Conservation (phyloP, 2,329 filamentous ascomycete species). For the Aspergillus sp. region DNA sequence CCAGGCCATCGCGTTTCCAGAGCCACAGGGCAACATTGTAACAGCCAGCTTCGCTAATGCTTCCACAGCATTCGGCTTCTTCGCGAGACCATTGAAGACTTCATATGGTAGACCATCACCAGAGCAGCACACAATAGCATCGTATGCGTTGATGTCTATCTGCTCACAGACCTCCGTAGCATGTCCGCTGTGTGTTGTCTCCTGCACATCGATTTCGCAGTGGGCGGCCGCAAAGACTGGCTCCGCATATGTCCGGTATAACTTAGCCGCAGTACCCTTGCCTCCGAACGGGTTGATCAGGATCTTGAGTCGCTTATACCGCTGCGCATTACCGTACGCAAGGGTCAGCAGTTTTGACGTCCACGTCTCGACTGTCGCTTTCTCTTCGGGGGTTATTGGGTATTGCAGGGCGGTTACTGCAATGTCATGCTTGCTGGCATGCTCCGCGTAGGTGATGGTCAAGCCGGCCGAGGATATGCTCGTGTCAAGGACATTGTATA, state of each 20-base stretch:
- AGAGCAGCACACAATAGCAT: conserved; percentile 84
- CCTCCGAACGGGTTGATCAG: conserved; percentile 90
- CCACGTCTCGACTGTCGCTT: conserved; percentile 59
- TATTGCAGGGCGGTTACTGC: conserved; percentile 63
- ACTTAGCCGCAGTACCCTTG: conserved; percentile 70
- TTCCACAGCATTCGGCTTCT: conserved; percentile 69
- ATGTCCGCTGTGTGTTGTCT: conserved; percentile 71
- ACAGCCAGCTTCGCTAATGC: conserved; percentile 78
- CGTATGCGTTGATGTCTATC: conserved; percentile 75
- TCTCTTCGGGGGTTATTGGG: conserved; percentile 53
- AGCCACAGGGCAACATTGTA: conserved; percentile 85
- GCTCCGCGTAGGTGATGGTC: conserved; percentile 70
- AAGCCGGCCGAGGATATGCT: conserved; percentile 62
- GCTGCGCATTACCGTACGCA: conserved; percentile 69
- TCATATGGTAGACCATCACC: conserved; percentile 91
- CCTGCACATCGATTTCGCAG: conserved; percentile 72
- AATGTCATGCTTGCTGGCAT: conserved; percentile 59
- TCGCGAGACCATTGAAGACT: conserved; percentile 88
- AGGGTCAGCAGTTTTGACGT: conserved; percentile 62
- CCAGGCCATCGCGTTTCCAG: conserved; percentile 89
- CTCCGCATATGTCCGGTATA: conserved; percentile 72
- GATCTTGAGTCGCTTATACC: conserved; percentile 77
- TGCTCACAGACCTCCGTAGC: conserved; percentile 73
- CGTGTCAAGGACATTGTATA: conserved; percentile 84
- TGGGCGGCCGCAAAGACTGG: conserved; percentile 81